Conservation (phyloP, 805 yeast genomes). For the Metschnikowia reukaufii region DNA sequence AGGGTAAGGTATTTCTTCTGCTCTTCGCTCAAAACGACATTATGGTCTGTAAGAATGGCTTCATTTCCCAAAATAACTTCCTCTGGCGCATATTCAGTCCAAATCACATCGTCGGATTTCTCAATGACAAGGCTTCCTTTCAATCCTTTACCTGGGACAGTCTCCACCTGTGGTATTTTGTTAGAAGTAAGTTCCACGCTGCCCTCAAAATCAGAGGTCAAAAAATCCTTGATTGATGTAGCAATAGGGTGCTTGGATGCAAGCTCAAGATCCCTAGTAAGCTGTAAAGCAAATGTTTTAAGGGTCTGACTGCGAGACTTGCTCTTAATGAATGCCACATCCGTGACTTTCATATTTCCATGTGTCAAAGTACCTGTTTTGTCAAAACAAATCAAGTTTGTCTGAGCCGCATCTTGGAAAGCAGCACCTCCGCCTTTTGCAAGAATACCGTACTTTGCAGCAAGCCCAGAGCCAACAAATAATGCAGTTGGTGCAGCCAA, state of each 20-base stretch:
- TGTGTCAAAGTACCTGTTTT: conserved; percentile 79
- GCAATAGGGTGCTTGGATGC: conserved; percentile 72
- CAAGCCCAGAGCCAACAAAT: conserved; percentile 76
- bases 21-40: conserved; percentile 34
- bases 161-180: conserved; percentile 49
- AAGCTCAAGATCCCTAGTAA: conserved; percentile 57
- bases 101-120: conserved; percentile 23
- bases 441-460: conserved; percentile 73
- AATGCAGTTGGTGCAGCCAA: conserved; percentile 83
- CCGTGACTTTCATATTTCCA: conserved; percentile 58
- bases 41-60: conserved; percentile 49
- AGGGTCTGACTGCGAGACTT: conserved; percentile 17
- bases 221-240: conserved; percentile 46
- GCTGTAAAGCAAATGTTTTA: conserved; percentile 39
- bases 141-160: conserved; percentile 61
- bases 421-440: conserved; percentile 84
- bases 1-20: conserved; percentile 36
- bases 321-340: conserved; percentile 35
- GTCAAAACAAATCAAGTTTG: conserved; percentile 69
- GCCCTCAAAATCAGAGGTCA: conserved; percentile 8
- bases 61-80: conserved; percentile 61
- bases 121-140: conserved; percentile 40
- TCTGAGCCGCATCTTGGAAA: conserved; percentile 69
- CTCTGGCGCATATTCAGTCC: conserved; percentile 35
- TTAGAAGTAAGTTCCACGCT: conserved; percentile 23